Conservation (phyloP, 768 basidiomycete genomes). For the Boletus subparvulus region DNA sequence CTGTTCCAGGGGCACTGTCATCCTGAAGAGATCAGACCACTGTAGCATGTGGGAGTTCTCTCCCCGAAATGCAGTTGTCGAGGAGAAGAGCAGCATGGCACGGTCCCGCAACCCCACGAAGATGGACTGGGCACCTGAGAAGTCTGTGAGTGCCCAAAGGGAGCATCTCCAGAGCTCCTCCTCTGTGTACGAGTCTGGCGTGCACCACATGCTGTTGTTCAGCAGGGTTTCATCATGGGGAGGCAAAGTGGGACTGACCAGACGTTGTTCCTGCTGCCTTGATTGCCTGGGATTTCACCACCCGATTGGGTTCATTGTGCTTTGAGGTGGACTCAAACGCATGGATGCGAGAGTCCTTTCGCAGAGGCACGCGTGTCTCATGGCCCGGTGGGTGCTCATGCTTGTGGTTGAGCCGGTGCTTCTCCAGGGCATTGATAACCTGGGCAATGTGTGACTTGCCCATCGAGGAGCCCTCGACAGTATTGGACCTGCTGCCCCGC, state of each 20-base stretch:
- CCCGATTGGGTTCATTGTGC: neutral
- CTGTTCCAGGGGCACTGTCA: neutral
- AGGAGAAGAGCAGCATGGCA: neutral
- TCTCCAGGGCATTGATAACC: conserved; percentile 31
- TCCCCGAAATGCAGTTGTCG: neutral
- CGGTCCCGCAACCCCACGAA: neutral
- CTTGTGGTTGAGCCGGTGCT: conserved; percentile 10
- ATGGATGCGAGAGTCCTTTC: neutral
- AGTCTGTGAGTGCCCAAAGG: neutral
- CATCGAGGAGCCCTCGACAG: conserved; percentile 22
- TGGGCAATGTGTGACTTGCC: conserved; percentile 28
- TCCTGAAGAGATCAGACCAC: neutral
- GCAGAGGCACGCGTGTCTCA: neutral
- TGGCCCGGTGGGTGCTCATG: neutral
- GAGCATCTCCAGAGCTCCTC: neutral
- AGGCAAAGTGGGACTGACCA: neutral
- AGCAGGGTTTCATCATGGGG: too few species aligned
- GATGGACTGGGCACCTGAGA: neutral
- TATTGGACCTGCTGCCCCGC: conserved; percentile 11
- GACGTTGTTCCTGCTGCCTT: neutral
- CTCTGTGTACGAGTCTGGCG: neutral
- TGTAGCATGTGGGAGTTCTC: neutral
- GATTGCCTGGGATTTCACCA: neutral
- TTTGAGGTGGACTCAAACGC: neutral
- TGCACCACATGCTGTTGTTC: too few species aligned